A percentile compares a stretch with the other conserved stretches of the same genome.
phyloP scores from a whole-genome alignment of 2,329 filamentous ascomycete genomes.

The Hymenoscyphus linearis region DNA sequence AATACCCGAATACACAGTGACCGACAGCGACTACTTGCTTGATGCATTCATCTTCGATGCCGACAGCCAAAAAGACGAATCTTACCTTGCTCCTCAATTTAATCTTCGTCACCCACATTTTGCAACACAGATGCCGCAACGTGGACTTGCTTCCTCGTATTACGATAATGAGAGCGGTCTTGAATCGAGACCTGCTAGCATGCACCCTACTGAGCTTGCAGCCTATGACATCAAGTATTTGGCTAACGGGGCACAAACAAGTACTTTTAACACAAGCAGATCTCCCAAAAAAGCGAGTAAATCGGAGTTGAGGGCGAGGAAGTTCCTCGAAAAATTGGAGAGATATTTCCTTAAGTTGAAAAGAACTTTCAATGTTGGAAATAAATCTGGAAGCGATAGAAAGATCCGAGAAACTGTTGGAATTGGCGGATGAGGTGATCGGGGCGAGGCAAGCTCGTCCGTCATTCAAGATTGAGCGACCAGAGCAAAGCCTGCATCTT shows the following conservation, averaged over 20 bases:
- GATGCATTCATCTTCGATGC: neutral
- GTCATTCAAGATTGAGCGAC: no score
- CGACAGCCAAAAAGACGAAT: neutral
- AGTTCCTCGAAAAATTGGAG: neutral
- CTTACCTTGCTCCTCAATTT: neutral
- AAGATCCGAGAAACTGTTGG: neutral
- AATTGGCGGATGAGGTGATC: neutral
- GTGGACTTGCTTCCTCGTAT: neutral
- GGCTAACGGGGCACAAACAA: neutral
- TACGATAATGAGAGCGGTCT: neutral
- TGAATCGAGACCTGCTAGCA: neutral
- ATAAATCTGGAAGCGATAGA: neutral
- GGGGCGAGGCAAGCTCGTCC: neutral
- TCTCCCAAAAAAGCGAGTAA: neutral
- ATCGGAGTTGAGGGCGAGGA: neutral
- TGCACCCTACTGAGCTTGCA: neutral
- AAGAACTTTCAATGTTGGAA: neutral
- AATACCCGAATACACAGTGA: neutral
- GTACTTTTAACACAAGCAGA: neutral
- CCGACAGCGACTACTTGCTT: no score
- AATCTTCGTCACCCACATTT: neutral
- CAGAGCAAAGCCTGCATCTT: no score
- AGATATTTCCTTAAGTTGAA: neutral
- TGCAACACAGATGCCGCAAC: neutral
- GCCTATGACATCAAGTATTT: neutral